Conservation (phyloP, 1,284 basidiomycete species). For the Trichosporon coremiiforme region DNA sequence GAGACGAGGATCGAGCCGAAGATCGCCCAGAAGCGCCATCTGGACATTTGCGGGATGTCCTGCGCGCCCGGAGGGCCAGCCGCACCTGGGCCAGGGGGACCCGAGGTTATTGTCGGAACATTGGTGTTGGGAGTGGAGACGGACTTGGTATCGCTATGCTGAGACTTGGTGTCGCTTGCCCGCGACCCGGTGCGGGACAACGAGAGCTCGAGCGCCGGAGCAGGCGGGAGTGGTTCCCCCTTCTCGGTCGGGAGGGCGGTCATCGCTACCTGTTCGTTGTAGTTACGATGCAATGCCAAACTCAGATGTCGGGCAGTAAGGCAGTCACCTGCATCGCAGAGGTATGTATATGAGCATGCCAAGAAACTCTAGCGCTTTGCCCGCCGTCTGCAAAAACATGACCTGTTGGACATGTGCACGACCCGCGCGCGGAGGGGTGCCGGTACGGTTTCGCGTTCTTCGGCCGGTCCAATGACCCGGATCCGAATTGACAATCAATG, state of each 20-base stretch:
- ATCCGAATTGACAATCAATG: not conserved
- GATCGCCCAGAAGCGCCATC: slow-evolving; percentile 45
- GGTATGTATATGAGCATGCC: not conserved
- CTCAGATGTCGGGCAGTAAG: not conserved
- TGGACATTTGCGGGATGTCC: not conserved
- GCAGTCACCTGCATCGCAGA: not conserved
- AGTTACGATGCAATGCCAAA: no score
- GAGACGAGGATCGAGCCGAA: slow-evolving; percentile 45
- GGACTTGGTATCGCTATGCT: not conserved
- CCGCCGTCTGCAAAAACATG: not conserved
- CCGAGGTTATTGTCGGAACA: not conserved
- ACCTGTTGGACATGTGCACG: not conserved
- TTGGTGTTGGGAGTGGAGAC: no score
- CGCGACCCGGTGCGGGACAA: not conserved
- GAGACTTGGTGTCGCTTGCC: not conserved
- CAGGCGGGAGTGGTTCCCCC: no score
- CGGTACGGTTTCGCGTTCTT: not conserved
- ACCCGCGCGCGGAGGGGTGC: not conserved
- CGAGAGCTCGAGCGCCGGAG: not conserved
- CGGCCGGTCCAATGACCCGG: not conserved
- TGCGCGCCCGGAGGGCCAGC: not conserved
- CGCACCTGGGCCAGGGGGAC: not conserved
- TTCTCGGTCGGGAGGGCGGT: not conserved
- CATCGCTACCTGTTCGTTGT: not conserved
- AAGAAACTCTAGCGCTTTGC: not conserved